Evolutionary conservation across 306 rosid genomes (phyloP), one percentile per base, ranked within the genome.

Genomic region (Cicer arietinum): DNA sequence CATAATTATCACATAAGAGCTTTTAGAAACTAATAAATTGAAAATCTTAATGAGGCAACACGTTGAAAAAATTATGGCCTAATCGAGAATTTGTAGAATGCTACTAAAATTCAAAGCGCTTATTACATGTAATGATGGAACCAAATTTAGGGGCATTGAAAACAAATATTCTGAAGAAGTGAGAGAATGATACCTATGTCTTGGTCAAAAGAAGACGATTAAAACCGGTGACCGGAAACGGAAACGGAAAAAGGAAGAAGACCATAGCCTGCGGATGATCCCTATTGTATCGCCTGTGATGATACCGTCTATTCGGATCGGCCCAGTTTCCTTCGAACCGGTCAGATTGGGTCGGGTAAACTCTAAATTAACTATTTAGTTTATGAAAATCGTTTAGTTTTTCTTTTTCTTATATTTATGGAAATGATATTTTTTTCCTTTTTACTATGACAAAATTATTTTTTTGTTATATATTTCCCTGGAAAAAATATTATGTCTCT

Each of bases 181-280:
- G 45, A 8, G 47, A 62, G 51, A 64, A 37, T 7, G 25, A 41
- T 64, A 64, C 12, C 50, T 14, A 13, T 58, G 30, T 14, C 46
- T 25, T 30, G 17, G 10, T 73, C 1, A 35, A 46, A 39, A 7
- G 77, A 46, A 14, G 52, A 57, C 41, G 54, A 54, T 13, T 61
- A 50, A 0, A 18, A 42, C 67, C 80, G 50, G 80, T 76, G 67
- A 56, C 59, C 74, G 37, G 74, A 53, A 66, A 14, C 74, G 37
- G 74, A 53, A 66, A 14, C 45, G 43, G 48, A 2, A 46, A 44
- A 46, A 13, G 17, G 57, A 72, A 45, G 73, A 69, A 60, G 25
- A 69, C 25, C 74, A 50, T 69, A 51, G 74, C 30, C 18, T 46
- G 7, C 57, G 44, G 20, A 30, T 30, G 35, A 30, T 30, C 4